A percentile compares a stretch with the other conserved stretches of the same genome.
Conservation (phyloP, 305 asterid species). For the Solanum hybrid region DNA sequence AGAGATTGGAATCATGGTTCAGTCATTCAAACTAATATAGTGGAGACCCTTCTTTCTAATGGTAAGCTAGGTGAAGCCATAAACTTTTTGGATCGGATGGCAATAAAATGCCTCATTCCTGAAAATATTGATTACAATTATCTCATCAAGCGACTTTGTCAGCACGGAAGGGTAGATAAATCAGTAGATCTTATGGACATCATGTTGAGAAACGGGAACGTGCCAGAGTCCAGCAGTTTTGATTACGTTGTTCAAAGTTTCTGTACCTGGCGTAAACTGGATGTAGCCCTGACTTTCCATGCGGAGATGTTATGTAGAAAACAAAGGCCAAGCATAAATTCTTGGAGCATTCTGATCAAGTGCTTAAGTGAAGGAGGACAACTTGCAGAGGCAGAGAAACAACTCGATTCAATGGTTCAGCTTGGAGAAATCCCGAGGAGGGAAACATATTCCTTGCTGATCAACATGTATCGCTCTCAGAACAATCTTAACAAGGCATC, state of each 20-base stretch:
- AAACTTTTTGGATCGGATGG: slow-evolving; percentile 41
- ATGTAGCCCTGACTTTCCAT: slow-evolving; percentile 52
- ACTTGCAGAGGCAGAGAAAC: slow-evolving; percentile 46
- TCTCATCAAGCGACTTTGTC: slow-evolving; percentile 52
- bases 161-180: slow-evolving; percentile 39
- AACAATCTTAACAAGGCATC: slow-evolving; percentile 44
- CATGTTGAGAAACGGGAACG: slow-evolving; percentile 45
- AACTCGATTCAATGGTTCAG: slow-evolving; percentile 42
- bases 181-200: slow-evolving; percentile 51
- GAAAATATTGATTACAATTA: slow-evolving; percentile 32
- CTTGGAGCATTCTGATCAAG: slow-evolving; percentile 43
- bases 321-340: slow-evolving; percentile 34
- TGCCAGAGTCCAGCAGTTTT: slow-evolving; percentile 48
- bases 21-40: slow-evolving; percentile 35
- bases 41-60: slow-evolving; percentile 30
- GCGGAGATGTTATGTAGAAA: slow-evolving; percentile 60
- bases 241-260: slow-evolving; percentile 45
- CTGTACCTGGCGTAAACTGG: slow-evolving; percentile 27
- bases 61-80: slow-evolving; percentile 42
- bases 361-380: slow-evolving; percentile 32
- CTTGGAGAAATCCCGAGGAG: slow-evolving; percentile 53
- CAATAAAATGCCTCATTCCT: slow-evolving; percentile 29
- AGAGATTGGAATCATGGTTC: slow-evolving; percentile 60
- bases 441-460: slow-evolving; percentile 44
- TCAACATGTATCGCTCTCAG: slow-evolving; percentile 32